Percentiles rank a stretch among this genome's conserved stretches.
Evolutionary conservation across 208 protist genomes (phyloP).

Genomic region (Borovskyia barvae): DNA sequence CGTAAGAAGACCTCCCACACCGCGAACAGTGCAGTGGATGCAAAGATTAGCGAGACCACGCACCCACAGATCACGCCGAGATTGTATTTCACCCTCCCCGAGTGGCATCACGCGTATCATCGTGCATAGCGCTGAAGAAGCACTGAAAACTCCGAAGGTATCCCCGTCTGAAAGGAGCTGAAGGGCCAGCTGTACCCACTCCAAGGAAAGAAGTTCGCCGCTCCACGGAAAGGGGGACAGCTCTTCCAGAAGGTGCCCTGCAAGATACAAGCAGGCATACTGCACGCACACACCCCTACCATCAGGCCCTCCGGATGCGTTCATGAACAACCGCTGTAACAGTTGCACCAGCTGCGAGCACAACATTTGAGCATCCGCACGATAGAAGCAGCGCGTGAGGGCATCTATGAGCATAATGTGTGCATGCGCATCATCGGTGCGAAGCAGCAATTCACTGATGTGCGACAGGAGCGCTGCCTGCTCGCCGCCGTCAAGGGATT

Average conservation of each 20-base stretch:
- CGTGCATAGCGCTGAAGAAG: conserved; percentile 22
- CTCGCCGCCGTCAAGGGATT: conserved; percentile 13
- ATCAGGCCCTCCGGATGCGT: not conserved
- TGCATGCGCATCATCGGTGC: conserved; percentile 11
- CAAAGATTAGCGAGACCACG: conserved; percentile 14
- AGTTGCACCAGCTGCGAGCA: conserved; percentile 21
- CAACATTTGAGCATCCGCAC: conserved; percentile 6
- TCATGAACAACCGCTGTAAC: conserved; percentile 10
- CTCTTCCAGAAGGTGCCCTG: conserved; percentile 21
- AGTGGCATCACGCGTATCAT: conserved; percentile 4
- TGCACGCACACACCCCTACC: conserved; percentile 15
- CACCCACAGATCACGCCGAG: not conserved
- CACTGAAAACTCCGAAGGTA: conserved; percentile 18
- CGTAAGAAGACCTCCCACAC: conserved; percentile 8
- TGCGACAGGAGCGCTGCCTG: conserved; percentile 23
- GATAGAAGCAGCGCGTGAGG: conserved; percentile 23
- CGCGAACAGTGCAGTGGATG: conserved; percentile 8
- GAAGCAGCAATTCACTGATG: conserved; percentile 17
- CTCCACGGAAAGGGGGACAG: conserved; percentile 6
- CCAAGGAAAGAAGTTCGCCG: conserved; percentile 3
- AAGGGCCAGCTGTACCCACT: conserved; percentile 7
- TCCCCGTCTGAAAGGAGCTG: conserved; percentile 7
- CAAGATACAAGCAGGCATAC: conserved; percentile 18
- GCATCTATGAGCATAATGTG: conserved; percentile 25
- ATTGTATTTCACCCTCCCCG: not conserved